These are phyloP conservation scores for Paramarasmius palmivorus DNA, from an alignment of 1,284 basidiomycete genomes.

Conservation along the genomic window DNA sequence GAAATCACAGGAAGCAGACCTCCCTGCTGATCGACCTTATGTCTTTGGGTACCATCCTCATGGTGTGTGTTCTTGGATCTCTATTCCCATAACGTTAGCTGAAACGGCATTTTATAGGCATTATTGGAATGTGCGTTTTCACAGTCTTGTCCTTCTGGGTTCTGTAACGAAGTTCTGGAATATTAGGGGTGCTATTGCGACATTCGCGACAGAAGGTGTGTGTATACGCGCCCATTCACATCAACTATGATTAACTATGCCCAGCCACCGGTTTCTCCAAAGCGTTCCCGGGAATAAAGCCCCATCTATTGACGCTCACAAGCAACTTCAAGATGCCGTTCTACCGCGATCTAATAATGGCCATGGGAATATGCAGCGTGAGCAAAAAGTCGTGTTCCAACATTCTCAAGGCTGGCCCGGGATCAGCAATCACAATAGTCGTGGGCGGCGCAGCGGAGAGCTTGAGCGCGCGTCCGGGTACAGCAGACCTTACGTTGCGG, in stretches of 20 bases:
- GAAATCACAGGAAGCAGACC: conserved; percentile 70
- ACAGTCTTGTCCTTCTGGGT: neutral
- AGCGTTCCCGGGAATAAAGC: conserved; percentile 88
- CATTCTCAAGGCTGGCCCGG: conserved; percentile 77
- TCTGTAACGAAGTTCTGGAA: neutral
- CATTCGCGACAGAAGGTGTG: conserved; percentile 89
- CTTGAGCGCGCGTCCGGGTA: conserved; percentile 91
- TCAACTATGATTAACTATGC: no score
- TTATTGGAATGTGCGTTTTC: conserved; percentile 83
- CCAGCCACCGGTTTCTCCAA: conserved; percentile 91
- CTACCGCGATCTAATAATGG: conserved; percentile 89
- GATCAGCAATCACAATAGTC: conserved; percentile 88
- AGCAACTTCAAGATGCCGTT: conserved; percentile 93
- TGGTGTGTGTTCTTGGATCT: conserved; percentile 44
- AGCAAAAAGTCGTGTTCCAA: conserved; percentile 89
- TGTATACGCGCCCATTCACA: no score
- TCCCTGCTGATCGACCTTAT: conserved; percentile 90
- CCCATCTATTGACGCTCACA: conserved; percentile 89
- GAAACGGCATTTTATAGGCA: conserved; percentile 46
- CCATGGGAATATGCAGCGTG: conserved; percentile 90
- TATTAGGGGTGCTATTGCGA: conserved; percentile 85
- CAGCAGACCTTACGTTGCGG: conserved; percentile 89
- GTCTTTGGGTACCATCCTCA: conserved; percentile 98
- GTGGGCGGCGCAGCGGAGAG: conserved; percentile 97
- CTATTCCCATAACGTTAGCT: neutral